Conservation (phyloP, 169 alveolate genomes). For the Theileria parva region DNA sequence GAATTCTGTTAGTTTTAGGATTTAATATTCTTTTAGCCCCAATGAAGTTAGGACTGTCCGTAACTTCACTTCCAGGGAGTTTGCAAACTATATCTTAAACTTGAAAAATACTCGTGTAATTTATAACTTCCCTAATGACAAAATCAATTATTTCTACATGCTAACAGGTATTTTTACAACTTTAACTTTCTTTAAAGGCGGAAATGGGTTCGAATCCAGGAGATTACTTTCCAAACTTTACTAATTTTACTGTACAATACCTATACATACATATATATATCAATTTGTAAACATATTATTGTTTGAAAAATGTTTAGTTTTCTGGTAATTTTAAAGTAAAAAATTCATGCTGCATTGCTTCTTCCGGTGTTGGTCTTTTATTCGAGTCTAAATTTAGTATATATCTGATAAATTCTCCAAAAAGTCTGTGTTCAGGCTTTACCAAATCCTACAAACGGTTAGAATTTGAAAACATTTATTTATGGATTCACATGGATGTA, state of each 20-base stretch:
- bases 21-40: conserved; percentile 28
- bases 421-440: conserved; percentile 75
- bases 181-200: conserved; percentile 65
- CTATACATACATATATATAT: neutral
- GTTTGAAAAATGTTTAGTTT: conserved; percentile 9
- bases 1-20: conserved; percentile 57
- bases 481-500: no score
- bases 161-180: conserved; percentile 64
- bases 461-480: neutral
- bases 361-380: conserved; percentile 84
- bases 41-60: conserved; percentile 72
- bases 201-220: conserved; percentile 78
- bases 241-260: no score
- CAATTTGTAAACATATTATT: neutral
- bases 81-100: conserved; percentile 70
- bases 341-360: conserved; percentile 84
- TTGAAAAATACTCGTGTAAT: conserved; percentile 65
- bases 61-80: conserved; percentile 71
- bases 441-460: conserved; percentile 66
- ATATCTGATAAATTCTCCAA: conserved; percentile 83
- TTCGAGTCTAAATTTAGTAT: conserved; percentile 81
- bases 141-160: conserved; percentile 78
- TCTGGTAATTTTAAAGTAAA: conserved; percentile 67
- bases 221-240: conserved; percentile 70
- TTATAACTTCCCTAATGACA: conserved; percentile 74